Conservation (phyloP, 2,329 filamentous ascomycete species). For the Gremmenia infestans region DNA sequence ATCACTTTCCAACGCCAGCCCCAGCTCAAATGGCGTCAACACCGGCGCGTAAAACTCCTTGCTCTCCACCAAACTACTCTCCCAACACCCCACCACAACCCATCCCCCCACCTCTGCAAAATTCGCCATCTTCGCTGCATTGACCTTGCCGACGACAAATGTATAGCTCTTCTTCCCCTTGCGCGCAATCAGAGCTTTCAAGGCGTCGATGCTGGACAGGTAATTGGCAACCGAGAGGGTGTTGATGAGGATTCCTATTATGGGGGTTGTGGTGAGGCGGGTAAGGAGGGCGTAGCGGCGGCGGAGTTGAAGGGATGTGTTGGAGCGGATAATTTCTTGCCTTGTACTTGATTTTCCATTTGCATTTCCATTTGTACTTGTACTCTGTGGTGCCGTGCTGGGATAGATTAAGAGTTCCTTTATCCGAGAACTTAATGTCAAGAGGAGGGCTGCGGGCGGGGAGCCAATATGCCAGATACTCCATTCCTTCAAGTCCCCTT, state of each 20-base stretch:
- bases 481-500: constrained; percentile 42
- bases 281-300: constrained; percentile 86
- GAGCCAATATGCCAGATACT: constrained; percentile 77
- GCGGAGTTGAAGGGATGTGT: constrained; percentile 56
- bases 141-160: constrained; percentile 94
- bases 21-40: constrained; percentile 91
- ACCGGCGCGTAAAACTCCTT: constrained; percentile 84
- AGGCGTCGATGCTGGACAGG: constrained; percentile 68
- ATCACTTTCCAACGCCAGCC: constrained; percentile 70
- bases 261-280: constrained; percentile 70
- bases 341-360: background rate
- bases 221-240: constrained; percentile 92
- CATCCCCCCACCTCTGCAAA: constrained; percentile 93
- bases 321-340: constrained; percentile 28
- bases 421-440: constrained; percentile 82
- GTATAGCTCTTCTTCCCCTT: constrained; percentile 95
- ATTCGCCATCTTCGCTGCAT: constrained; percentile 92
- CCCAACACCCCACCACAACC: constrained; percentile 98
- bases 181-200: constrained; percentile 66
- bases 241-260: constrained; percentile 94
- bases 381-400: constrained; percentile 38
- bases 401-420: constrained; percentile 73
- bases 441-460: constrained; percentile 76
- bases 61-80: constrained; percentile 86
- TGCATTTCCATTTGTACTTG: constrained; percentile 18